A percentile compares a stretch with the other conserved stretches of the same genome.
Evolutionary conservation across 164 flowering plant genomes (phyloP).

Genomic region (Santalum album): DNA sequence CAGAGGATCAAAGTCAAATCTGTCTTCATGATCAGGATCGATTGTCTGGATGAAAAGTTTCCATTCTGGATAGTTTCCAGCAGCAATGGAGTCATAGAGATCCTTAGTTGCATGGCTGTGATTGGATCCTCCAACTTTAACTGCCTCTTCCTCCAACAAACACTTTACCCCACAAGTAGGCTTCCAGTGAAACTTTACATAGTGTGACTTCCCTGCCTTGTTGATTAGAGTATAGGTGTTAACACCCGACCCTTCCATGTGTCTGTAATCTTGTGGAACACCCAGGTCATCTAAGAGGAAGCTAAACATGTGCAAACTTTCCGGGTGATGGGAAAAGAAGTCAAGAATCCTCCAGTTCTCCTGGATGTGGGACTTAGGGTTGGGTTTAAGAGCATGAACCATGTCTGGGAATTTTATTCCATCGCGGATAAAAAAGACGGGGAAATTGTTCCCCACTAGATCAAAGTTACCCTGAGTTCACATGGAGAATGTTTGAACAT

Average conservation of each 20-base stretch:
- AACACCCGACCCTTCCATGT: constrained; percentile 97
- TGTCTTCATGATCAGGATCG: constrained; percentile 81
- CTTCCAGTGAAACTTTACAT: constrained; percentile 96
- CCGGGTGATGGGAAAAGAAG: constrained; percentile 90
- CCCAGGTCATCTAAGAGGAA: constrained; percentile 91
- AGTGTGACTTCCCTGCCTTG: constrained; percentile 71
- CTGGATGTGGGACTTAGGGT: constrained; percentile 80
- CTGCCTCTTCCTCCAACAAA: constrained; percentile 77
- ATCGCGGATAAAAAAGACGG: constrained; percentile 78
- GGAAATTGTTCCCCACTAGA: constrained; percentile 80
- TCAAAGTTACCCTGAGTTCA: constrained; percentile 59
- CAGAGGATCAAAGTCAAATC: constrained; percentile 86
- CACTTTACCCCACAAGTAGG: constrained; percentile 95
- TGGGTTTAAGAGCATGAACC: constrained; percentile 80
- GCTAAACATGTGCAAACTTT: constrained; percentile 83
- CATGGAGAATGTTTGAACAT: neutral
- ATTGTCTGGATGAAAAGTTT: constrained; percentile 81
- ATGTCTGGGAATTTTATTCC: constrained; percentile 81
- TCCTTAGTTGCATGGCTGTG: constrained; percentile 99
- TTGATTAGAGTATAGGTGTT: constrained; percentile 75
- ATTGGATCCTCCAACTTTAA: constrained; percentile 78
- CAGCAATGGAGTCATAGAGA: constrained; percentile 84
- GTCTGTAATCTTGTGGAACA: constrained; percentile 84
- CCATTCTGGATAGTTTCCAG: constrained; percentile 97
- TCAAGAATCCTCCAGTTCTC: constrained; percentile 78